phyloP scores from a whole-genome alignment of 1,284 basidiomycete species.

The Ceratobasidium theobromae region DNA sequence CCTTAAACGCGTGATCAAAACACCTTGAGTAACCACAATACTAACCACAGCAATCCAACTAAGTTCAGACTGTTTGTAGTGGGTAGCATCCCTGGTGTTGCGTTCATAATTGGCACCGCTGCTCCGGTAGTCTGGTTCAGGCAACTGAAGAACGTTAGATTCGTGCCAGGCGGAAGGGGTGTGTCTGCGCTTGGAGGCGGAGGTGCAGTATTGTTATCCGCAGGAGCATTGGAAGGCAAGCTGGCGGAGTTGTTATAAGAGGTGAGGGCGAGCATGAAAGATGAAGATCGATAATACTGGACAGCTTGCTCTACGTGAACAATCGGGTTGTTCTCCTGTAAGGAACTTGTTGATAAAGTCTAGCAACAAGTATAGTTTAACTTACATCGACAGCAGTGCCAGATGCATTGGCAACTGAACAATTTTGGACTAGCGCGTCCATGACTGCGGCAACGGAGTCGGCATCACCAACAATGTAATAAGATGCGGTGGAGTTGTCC shows the following conservation, averaged over 20 bases:
- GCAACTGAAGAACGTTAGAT: slow-evolving; percentile 33
- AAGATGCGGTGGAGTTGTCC: slow-evolving; percentile 36
- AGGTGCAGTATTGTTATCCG: slow-evolving; percentile 30
- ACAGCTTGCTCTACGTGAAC: slow-evolving; percentile 39
- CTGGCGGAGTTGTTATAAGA: slow-evolving; percentile 40
- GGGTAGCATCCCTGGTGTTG: slow-evolving; percentile 1
- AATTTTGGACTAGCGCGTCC: slow-evolving; percentile 37
- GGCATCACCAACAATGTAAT: slow-evolving; percentile 39
- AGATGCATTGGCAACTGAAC: slow-evolving; percentile 36
- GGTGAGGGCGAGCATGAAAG: slow-evolving; percentile 39
- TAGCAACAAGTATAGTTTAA: not conserved
- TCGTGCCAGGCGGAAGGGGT: slow-evolving; percentile 32
- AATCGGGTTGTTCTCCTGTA: slow-evolving; percentile 8
- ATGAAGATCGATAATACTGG: slow-evolving; percentile 41
- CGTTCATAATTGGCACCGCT: slow-evolving; percentile 33
- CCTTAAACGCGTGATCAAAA: not conserved
- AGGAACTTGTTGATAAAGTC: not conserved
- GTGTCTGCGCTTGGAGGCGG: slow-evolving; percentile 11
- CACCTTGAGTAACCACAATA: slow-evolving; percentile 12
- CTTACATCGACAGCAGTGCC: slow-evolving; percentile 24
- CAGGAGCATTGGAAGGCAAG: slow-evolving; percentile 32
- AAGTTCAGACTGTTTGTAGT: not conserved
- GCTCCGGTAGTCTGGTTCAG: slow-evolving; percentile 34
- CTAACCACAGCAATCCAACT: slow-evolving; percentile 13
- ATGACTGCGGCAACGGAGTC: slow-evolving; percentile 38